A percentile compares a stretch with the other conserved stretches of the same genome.
phyloP scores from a whole-genome alignment of 495 filamentous ascomycete genomes.

The Penicillium roqueforti region DNA sequence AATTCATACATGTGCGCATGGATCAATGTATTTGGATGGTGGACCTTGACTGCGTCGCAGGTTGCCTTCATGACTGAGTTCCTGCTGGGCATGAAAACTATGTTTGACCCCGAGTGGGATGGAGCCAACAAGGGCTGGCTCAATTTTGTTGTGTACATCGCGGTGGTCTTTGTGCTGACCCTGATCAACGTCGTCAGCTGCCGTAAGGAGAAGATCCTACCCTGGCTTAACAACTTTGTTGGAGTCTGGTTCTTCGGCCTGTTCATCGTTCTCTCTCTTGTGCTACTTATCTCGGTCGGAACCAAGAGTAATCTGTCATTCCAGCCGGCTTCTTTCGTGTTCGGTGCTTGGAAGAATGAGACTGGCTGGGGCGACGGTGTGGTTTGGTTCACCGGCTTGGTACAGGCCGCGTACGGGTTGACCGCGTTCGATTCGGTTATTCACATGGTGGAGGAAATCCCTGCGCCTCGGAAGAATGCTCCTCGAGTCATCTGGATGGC shows the following conservation, averaged over 20 bases:
- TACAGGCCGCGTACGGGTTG: conserved; percentile 58
- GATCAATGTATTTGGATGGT: conserved; percentile 51
- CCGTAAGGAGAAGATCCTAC: conserved; percentile 41
- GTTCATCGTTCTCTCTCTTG: conserved; percentile 42
- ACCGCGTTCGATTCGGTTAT: conserved; percentile 62
- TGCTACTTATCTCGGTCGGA: conserved; percentile 43
- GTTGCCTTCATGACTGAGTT: conserved; percentile 50
- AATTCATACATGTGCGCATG: conserved; percentile 48
- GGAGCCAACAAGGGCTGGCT: conserved; percentile 40
- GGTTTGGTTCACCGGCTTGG: conserved; percentile 58
- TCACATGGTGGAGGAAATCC: conserved; percentile 56
- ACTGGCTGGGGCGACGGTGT: conserved; percentile 62
- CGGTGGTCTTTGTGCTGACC: conserved; percentile 36
- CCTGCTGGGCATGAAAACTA: conserved; percentile 44
- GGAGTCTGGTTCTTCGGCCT: conserved; percentile 44
- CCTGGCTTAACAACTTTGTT: conserved; percentile 47
- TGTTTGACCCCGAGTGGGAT: conserved; percentile 41
- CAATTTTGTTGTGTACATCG: conserved; percentile 44
- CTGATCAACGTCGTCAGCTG: conserved; percentile 43
- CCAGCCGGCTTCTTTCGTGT: conserved; percentile 49
- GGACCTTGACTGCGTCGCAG: conserved; percentile 46
- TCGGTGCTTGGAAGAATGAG: conserved; percentile 55
- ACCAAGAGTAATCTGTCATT: conserved; percentile 33
- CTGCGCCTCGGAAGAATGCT: conserved; percentile 38
- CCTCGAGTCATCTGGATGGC: conserved; percentile 42